phyloP scores from a whole-genome alignment of 441 rosid species.

The Dalechampia spathulata region DNA sequence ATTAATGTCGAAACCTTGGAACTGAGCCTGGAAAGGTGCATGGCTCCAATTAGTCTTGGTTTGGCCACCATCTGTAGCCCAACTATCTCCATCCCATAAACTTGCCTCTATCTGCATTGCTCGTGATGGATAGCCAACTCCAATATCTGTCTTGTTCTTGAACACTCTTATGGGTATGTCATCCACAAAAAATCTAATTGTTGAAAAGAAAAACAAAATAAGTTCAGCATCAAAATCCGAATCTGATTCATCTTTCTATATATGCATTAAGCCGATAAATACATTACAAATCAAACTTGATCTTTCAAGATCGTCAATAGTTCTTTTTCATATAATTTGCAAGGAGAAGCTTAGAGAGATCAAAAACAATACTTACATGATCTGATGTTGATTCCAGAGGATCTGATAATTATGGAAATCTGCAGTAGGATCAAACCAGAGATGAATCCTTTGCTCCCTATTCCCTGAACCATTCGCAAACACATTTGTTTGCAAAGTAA shows the following conservation, averaged over 20 bases:
- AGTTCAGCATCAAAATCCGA: too few relatives aligned
- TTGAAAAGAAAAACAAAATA: too few relatives aligned
- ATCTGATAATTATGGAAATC: conserved; percentile 51
- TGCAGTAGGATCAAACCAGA: conserved; percentile 72
- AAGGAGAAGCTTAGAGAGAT: too few relatives aligned
- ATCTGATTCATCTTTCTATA: too few relatives aligned
- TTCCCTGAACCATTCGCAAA: conserved; percentile 47
- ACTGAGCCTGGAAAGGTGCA: conserved; percentile 54
- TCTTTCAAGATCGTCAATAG: too few relatives aligned
- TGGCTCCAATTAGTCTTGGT: conserved; percentile 51
- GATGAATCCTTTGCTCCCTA: conserved; percentile 50
- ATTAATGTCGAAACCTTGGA: conserved; percentile 35
- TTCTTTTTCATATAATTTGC: too few relatives aligned
- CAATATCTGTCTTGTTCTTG: conserved; percentile 34
- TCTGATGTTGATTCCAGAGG: conserved; percentile 67
- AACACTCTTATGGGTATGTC: conserved; percentile 56
- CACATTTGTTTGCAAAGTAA: conserved; percentile 64
- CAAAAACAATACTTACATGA: conserved; percentile 36
- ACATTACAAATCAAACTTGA: too few relatives aligned
- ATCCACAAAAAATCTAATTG: conserved; percentile 49
- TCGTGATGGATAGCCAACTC: conserved; percentile 43
- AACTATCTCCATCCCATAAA: conserved; percentile 59
- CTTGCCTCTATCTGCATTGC: conserved; percentile 54
- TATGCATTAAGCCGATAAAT: too few relatives aligned
- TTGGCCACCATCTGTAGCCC: conserved; percentile 75